These are phyloP conservation scores for Rosa hybrid DNA, from an alignment of 331 rosid genomes.

Conservation along the genomic window DNA sequence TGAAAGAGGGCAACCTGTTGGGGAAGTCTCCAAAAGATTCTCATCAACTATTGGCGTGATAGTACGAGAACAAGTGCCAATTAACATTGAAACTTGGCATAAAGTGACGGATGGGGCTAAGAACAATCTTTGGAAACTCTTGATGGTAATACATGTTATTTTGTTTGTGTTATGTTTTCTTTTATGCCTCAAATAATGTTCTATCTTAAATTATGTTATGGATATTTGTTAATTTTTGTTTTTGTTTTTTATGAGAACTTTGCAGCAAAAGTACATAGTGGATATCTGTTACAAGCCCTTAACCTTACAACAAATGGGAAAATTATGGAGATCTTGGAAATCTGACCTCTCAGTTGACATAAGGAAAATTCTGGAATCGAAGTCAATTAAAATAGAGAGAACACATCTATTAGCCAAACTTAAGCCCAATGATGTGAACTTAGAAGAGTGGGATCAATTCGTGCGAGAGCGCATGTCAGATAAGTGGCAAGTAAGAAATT, in stretches of 20 bases:
- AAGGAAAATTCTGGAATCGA: not conserved
- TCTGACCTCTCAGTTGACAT: not conserved
- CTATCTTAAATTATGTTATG: too few relatives aligned
- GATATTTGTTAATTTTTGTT: too few relatives aligned
- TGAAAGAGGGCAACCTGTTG: not conserved
- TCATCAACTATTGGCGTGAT: not conserved
- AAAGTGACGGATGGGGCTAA: not conserved
- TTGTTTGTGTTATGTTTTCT: not conserved
- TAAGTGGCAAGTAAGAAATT: not conserved
- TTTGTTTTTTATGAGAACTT: too few relatives aligned
- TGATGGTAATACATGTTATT: not conserved
- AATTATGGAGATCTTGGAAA: not conserved
- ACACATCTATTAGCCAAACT: not conserved
- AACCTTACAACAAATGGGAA: not conserved
- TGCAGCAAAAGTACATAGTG: slow-evolving; percentile 3
- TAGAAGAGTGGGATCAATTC: not conserved
- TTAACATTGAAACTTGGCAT: not conserved
- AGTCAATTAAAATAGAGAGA: not conserved
- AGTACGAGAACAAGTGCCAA: not conserved
- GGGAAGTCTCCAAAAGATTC: not conserved
- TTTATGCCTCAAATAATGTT: too few relatives aligned
- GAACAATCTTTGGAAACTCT: not conserved
- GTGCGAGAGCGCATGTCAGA: not conserved
- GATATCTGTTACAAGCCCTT: not conserved
- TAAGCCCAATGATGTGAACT: not conserved